Evolutionary conservation across 352 stramenopile species (phyloP).

Genomic region (Phytophthora citricola): DNA sequence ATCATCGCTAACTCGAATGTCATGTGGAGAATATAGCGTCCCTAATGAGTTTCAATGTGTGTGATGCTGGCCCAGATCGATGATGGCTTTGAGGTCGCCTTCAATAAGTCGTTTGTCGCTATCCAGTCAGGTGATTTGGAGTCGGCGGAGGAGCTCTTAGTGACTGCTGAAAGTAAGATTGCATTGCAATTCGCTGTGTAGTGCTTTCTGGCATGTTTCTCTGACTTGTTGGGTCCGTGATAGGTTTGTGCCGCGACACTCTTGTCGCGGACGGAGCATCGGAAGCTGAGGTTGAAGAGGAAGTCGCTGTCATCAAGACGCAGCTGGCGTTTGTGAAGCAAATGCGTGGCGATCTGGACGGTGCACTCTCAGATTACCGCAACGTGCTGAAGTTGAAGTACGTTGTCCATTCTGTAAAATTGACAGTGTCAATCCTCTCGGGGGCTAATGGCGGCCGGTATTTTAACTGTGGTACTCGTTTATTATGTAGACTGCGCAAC

Average conservation of each 20-base stretch:
- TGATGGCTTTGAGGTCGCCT: conserved; percentile 82
- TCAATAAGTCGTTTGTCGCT: conserved; percentile 87
- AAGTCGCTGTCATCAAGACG: conserved; percentile 75
- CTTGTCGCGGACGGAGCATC: conserved; percentile 61
- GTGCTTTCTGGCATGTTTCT: not conserved
- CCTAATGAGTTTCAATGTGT: conserved; percentile 6
- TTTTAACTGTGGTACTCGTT: conserved; percentile 3
- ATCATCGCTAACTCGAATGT: not conserved
- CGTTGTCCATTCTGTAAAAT: conserved; percentile 4
- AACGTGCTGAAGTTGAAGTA: conserved; percentile 87
- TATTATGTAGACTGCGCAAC: conserved; percentile 57
- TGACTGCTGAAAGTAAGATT: conserved; percentile 67
- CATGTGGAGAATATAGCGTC: not conserved
- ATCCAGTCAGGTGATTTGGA: conserved; percentile 70
- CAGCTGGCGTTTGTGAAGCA: conserved; percentile 85
- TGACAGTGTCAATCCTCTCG: not conserved
- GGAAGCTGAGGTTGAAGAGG: conserved; percentile 68
- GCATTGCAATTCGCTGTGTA: not conserved
- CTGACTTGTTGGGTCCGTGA: conserved; percentile 2
- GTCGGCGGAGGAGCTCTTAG: conserved; percentile 50
- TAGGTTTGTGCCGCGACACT: conserved; percentile 74
- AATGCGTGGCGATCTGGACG: conserved; percentile 72
- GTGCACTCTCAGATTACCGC: conserved; percentile 74
- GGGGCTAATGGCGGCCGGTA: not conserved
- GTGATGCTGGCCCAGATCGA: conserved; percentile 48